A percentile compares a stretch with the other conserved stretches of the same genome.
phyloP scores from a whole-genome alignment of 176 grass and related monocot genomes.

The Zizania latifolia region DNA sequence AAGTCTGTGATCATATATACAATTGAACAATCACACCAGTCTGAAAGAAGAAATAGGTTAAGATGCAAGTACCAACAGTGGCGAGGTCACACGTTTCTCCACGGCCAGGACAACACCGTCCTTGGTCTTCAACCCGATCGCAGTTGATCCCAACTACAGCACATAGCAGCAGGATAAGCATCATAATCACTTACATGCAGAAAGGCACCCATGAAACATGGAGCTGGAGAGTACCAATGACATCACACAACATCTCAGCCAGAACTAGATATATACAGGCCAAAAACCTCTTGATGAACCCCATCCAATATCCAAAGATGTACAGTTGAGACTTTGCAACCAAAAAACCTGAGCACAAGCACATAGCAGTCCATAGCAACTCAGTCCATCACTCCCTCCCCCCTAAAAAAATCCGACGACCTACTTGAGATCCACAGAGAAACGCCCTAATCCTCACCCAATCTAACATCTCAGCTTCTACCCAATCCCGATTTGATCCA shows the following conservation, averaged over 20 bases:
- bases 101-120: conserved; percentile 87
- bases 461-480: no score
- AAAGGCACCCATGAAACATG: background rate
- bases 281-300: background rate
- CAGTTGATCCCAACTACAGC: conserved; percentile 80
- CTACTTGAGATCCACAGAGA: background rate
- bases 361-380: background rate
- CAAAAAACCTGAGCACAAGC: background rate
- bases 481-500: no score
- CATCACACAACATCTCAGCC: background rate
- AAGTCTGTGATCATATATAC: no score
- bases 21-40: background rate
- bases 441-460: no score
- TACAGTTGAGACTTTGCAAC: background rate
- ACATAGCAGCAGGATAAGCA: background rate
- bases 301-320: background rate
- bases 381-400: no score
- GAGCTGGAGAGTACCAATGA: background rate
- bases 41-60: background rate
- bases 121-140: conserved; percentile 86
- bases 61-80: conserved; percentile 56
- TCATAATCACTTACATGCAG: background rate
- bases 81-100: conserved; percentile 94
- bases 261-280: background rate
- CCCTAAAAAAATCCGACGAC: background rate